phyloP scores from a whole-genome alignment of 176 grass and related monocot species.

The Saccharum spontaneum region DNA sequence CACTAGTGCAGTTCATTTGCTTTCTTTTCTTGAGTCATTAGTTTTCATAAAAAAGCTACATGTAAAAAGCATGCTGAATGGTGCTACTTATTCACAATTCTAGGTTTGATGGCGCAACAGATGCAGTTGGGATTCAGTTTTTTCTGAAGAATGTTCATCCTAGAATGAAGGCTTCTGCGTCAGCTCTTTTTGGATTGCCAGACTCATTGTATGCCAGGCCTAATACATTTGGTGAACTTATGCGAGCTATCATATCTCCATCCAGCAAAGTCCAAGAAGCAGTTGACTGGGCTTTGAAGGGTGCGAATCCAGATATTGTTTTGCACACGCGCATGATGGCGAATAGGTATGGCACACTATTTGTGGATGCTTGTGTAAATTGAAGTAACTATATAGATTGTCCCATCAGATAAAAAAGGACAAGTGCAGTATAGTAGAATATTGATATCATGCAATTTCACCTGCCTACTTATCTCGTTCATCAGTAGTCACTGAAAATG shows the following conservation, averaged over 20 bases:
- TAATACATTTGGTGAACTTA: constrained; percentile 92
- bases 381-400: not conserved
- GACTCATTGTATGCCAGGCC: constrained; percentile 48
- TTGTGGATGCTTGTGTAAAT: not conserved
- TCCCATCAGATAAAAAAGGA: not conserved
- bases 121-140: constrained; percentile 79
- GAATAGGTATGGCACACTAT: constrained; percentile 60
- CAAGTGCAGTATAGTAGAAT: not conserved
- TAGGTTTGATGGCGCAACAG: constrained; percentile 83
- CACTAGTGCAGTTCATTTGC: not conserved
- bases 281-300: constrained; percentile 67
- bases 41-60: not conserved
- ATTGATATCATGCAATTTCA: constrained; percentile 10
- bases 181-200: constrained; percentile 60
- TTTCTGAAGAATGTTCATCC: constrained; percentile 88
- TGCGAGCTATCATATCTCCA: constrained; percentile 66
- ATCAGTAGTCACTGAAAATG: not conserved
- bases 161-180: constrained; percentile 58
- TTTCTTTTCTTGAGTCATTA: not conserved
- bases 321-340: constrained; percentile 91
- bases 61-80: not conserved
- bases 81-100: not conserved
- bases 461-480: not conserved
- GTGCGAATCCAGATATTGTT: constrained; percentile 66
- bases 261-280: constrained; percentile 54